Evolutionary conservation across 108 stramenopile species (phyloP).

Genomic region (Cyclotella sp.): DNA sequence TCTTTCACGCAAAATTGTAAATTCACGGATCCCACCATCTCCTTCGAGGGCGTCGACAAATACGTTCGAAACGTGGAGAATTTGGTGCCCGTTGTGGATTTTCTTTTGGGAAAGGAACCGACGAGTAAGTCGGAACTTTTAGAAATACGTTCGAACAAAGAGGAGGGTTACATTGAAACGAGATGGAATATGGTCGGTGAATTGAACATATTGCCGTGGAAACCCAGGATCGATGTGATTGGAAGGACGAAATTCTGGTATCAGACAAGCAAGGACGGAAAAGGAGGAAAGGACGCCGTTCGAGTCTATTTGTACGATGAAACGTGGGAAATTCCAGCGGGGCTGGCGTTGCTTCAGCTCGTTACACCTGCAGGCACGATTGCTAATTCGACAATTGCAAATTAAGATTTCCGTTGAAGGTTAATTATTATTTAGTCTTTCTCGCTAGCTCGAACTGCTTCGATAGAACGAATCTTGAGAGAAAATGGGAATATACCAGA

Average conservation of each 20-base stretch:
- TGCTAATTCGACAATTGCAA: conserved; percentile 22
- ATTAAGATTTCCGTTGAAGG: not conserved
- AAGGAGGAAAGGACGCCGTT: conserved; percentile 14
- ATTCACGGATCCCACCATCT: conserved; percentile 83
- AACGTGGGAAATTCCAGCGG: conserved; percentile 80
- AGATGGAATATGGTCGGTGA: conserved; percentile 89
- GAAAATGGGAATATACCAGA: conserved; percentile 74
- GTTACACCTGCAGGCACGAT: conserved; percentile 71
- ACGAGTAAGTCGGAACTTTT: conserved; percentile 60
- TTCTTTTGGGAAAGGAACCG: conserved; percentile 46
- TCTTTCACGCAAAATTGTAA: conserved; percentile 64
- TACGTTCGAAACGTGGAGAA: conserved; percentile 73
- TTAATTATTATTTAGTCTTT: not conserved
- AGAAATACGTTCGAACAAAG: conserved; percentile 50
- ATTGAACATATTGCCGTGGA: conserved; percentile 71
- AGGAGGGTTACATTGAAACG: conserved; percentile 65
- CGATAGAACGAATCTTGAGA: conserved; percentile 61
- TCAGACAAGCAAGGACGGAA: not conserved
- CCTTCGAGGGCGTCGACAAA: conserved; percentile 70
- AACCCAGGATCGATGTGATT: conserved; percentile 83
- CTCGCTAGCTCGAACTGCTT: conserved; percentile 17
- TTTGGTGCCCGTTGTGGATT: conserved; percentile 70
- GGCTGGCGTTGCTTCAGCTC: conserved; percentile 70
- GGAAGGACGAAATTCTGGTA: conserved; percentile 87
- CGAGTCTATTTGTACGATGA: conserved; percentile 82